Percentiles rank a stretch among this genome's conserved stretches.
Conservation (phyloP, 768 basidiomycete species). For the Neoboletus brunneissimus region DNA sequence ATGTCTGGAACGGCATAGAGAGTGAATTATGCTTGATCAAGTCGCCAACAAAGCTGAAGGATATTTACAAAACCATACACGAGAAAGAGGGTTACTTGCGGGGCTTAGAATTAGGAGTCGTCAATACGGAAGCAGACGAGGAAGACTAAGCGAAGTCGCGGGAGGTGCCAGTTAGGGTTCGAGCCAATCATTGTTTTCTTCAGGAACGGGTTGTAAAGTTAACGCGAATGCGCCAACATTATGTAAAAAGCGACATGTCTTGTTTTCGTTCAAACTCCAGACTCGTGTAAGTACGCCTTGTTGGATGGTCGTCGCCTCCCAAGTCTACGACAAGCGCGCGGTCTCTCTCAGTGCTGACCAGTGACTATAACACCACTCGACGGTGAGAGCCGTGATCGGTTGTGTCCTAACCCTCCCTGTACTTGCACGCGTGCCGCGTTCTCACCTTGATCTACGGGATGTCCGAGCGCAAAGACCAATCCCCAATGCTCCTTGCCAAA, state of each 20-base stretch:
- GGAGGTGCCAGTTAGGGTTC: not conserved
- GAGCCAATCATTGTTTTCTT: not conserved
- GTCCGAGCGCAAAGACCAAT: conserved; percentile 1
- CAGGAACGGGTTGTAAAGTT: too few species aligned
- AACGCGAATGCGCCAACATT: not conserved
- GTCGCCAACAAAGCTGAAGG: not conserved
- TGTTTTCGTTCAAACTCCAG: too few species aligned
- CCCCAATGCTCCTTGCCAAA: conserved; percentile 7
- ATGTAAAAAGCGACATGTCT: not conserved
- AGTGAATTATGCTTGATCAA: not conserved
- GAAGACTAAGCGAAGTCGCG: not conserved
- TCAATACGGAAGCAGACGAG: not conserved
- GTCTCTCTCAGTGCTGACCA: conserved; percentile 22
- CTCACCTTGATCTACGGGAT: conserved; percentile 5
- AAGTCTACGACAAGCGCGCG: conserved; percentile 55
- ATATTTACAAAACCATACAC: not conserved
- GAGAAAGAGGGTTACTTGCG: not conserved
- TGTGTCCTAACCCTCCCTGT: conserved; percentile 43
- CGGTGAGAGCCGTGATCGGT: conserved; percentile 72
- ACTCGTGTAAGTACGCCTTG: too few species aligned
- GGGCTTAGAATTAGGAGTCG: not conserved
- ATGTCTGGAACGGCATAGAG: not conserved
- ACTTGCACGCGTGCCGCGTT: conserved; percentile 1
- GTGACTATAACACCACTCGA: conserved; percentile 53
- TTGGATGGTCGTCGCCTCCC: conserved; percentile 64